Conservation (phyloP, 2,329 filamentous ascomycete species). For the Coniochaeta sp. region DNA sequence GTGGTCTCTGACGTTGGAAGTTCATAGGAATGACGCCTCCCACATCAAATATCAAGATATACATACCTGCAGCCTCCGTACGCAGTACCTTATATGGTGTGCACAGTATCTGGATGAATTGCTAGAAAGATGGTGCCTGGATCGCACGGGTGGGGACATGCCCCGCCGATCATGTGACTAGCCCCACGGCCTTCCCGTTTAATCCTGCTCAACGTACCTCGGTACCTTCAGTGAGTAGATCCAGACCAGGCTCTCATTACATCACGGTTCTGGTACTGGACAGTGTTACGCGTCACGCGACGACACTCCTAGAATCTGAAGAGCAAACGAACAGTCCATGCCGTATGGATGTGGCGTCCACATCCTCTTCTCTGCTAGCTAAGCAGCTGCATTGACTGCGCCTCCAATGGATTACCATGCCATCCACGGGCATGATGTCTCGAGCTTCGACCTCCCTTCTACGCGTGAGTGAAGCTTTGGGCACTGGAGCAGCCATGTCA, state of each 20-base stretch:
- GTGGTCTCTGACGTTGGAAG: no score
- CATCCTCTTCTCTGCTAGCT: background rate
- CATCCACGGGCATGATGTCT: constrained; percentile 51
- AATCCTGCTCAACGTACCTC: background rate
- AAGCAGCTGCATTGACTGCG: background rate
- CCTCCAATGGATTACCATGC: constrained; percentile 47
- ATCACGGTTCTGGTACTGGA: background rate
- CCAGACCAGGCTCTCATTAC: background rate
- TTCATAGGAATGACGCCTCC: no score
- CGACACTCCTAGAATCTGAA: background rate
- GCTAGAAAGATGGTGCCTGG: no score
- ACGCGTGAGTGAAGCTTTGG: constrained; percentile 34
- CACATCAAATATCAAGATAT: no score
- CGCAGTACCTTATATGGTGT: no score
- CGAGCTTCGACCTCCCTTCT: constrained; percentile 49
- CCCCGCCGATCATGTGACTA: background rate
- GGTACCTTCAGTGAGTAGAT: background rate
- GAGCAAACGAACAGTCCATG: background rate
- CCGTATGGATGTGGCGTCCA: background rate
- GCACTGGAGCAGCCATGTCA: constrained; percentile 8
- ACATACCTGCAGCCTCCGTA: no score
- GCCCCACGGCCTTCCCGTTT: background rate
- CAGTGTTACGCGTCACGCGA: background rate
- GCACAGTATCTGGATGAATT: background rate
- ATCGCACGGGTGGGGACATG: background rate